Percentiles rank a stretch among this genome's conserved stretches.
Evolutionary conservation across 2,329 filamentous ascomycete genomes (phyloP).

Genomic region (Cladorrhinum sp.): DNA sequence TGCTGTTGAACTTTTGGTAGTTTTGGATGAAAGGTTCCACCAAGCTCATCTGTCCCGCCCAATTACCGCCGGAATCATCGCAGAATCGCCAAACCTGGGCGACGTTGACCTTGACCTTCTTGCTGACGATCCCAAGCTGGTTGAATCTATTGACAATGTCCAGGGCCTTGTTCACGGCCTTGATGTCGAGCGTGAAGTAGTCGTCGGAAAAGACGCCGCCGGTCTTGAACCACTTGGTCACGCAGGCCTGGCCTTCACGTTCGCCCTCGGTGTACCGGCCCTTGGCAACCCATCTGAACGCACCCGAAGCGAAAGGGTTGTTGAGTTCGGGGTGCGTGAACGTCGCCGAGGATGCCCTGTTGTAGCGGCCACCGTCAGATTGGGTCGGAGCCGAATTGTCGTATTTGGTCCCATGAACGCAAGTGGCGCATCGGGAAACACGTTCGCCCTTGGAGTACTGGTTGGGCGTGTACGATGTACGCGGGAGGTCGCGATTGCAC

Average conservation of each 20-base stretch:
- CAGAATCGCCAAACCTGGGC: conserved; percentile 34
- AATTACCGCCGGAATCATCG: not conserved
- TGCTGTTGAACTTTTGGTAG: conserved; percentile 45
- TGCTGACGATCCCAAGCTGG: conserved; percentile 30
- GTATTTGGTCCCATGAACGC: conserved; percentile 19
- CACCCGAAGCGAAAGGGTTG: conserved; percentile 27
- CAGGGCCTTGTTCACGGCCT: conserved; percentile 35
- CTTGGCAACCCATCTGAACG: conserved; percentile 31
- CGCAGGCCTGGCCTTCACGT: conserved; percentile 34
- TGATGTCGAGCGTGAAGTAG: conserved; percentile 39
- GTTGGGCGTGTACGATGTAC: conserved; percentile 29
- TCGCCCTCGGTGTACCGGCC: conserved; percentile 32
- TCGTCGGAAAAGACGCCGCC: conserved; percentile 33
- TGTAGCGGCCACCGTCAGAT: conserved; percentile 30
- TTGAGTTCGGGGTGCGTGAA: conserved; percentile 4
- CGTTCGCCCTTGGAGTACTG: conserved; percentile 27
- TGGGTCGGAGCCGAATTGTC: conserved; percentile 12
- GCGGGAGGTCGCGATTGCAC: conserved; percentile 28
- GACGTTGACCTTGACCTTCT: conserved; percentile 36
- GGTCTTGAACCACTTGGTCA: conserved; percentile 40
- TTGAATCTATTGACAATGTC: conserved; percentile 39
- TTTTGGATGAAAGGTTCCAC: conserved; percentile 40
- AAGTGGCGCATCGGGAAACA: conserved; percentile 28
- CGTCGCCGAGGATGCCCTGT: conserved; percentile 11
- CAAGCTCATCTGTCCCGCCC: conserved; percentile 29